Conservation (phyloP, 768 basidiomycete genomes). For the Cyathus striatus region DNA sequence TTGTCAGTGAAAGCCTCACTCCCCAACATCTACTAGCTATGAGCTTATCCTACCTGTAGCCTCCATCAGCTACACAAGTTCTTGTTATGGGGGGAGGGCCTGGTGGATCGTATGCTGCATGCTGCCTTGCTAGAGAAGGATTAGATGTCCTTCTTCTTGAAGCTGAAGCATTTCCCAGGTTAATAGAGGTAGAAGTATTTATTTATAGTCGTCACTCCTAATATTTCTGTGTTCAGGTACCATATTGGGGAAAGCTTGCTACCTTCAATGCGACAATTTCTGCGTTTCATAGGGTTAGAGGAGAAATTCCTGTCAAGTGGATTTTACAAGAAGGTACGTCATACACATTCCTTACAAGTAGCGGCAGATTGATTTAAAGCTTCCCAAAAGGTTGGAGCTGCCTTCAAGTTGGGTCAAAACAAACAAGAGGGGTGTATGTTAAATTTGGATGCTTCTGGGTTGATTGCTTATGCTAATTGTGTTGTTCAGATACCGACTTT, state of each 20-base stretch:
- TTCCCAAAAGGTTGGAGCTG: constrained; percentile 47
- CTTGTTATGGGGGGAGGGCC: constrained; percentile 60
- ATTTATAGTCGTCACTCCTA: no score
- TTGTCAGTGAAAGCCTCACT: no score
- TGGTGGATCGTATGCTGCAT: constrained; percentile 50
- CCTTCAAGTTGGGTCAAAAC: constrained; percentile 51
- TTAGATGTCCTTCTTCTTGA: constrained; percentile 54
- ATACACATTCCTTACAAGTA: neutral
- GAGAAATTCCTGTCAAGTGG: constrained; percentile 34
- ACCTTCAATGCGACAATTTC: constrained; percentile 41
- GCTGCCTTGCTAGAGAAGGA: constrained; percentile 52
- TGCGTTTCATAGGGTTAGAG: constrained; percentile 45
- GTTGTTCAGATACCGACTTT: constrained; percentile 53
- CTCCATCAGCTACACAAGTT: constrained; percentile 18
- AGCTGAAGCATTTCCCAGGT: constrained; percentile 25
- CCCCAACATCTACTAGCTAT: no score
- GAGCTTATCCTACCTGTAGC: constrained; percentile 13
- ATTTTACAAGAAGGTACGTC: constrained; percentile 41
- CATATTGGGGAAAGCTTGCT: constrained; percentile 15
- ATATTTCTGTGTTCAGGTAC: no score
- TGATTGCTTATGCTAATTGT: no score
- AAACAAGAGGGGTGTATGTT: constrained; percentile 54
- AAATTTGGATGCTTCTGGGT: no score
- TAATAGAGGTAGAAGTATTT: no score
- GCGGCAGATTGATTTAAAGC: neutral